Evolutionary conservation across 2,329 filamentous ascomycete species (phyloP).

Genomic region (Fusarium setosum): DNA sequence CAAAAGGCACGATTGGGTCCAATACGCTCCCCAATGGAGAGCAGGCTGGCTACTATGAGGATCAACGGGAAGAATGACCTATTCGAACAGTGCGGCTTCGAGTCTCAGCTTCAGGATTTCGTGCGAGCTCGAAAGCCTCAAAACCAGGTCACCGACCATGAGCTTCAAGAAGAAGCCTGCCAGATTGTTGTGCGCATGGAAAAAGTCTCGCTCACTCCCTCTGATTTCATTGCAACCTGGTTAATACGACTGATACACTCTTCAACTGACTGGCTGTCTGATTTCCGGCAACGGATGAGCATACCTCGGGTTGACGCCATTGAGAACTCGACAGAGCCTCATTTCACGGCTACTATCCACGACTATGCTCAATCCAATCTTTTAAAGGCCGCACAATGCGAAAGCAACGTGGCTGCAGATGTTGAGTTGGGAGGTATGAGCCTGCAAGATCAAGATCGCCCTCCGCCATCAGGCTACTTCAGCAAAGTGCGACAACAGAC

Average conservation of each 20-base stretch:
- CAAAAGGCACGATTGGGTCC: slow-evolving; percentile 38
- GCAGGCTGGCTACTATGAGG: slow-evolving; percentile 29
- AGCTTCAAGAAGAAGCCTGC: slow-evolving; percentile 31
- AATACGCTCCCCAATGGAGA: slow-evolving; percentile 35
- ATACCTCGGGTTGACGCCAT: background rate
- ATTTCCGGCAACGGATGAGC: slow-evolving; percentile 7
- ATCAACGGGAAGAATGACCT: slow-evolving; percentile 44
- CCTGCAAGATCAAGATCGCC: background rate
- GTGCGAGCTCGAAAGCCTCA: slow-evolving; percentile 2
- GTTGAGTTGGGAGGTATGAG: background rate
- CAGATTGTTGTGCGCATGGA: slow-evolving; percentile 21
- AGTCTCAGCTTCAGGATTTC: slow-evolving; percentile 30
- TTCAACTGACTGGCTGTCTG: slow-evolving; percentile 18
- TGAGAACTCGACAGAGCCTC: background rate
- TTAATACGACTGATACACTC: slow-evolving; percentile 3
- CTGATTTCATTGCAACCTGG: slow-evolving; percentile 24
- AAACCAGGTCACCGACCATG: slow-evolving; percentile 2
- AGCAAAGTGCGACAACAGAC: background rate
- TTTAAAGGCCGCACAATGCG: background rate
- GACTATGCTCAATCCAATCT: background rate
- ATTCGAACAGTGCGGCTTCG: slow-evolving; percentile 44
- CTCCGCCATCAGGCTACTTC: background rate
- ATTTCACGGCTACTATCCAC: background rate
- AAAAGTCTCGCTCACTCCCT: slow-evolving; percentile 6
- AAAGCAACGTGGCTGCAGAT: background rate